A percentile compares a stretch with the other conserved stretches of the same genome.
phyloP scores from a whole-genome alignment of 805 yeast species.

The Metschnikowia reukaufii region DNA sequence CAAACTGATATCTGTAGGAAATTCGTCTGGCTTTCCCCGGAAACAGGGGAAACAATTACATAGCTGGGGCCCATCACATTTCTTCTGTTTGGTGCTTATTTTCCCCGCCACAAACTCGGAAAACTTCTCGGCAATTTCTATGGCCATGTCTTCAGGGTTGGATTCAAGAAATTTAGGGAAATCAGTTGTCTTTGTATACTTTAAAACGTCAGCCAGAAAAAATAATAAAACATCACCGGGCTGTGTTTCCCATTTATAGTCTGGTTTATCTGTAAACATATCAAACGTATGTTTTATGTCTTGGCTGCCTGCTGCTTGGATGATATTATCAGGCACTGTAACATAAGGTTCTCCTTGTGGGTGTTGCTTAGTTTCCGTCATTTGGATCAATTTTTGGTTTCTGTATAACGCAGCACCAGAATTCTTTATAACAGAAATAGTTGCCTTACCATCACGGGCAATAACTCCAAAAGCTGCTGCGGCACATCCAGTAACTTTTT shows the following conservation, averaged over 20 bases:
- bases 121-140: conserved; percentile 2
- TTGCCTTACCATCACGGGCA: not conserved
- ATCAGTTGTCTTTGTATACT: not conserved
- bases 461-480: conserved; percentile 4
- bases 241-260: conserved; percentile 2
- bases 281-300: not conserved
- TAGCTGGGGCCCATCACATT: not conserved
- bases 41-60: conserved; percentile 2
- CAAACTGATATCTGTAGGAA: conserved; percentile 7
- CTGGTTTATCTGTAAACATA: not conserved
- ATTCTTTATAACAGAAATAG: conserved; percentile 3
- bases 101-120: not conserved
- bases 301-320: not conserved
- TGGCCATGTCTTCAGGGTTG: not conserved
- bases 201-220: conserved; percentile 1
- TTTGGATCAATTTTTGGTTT: not conserved
- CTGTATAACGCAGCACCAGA: conserved; percentile 1
- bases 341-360: conserved; percentile 4
- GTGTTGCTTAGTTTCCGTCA: not conserved
- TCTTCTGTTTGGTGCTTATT: not conserved
- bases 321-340: not conserved
- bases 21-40: not conserved
- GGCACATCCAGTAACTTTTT: not conserved
- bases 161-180: not conserved
- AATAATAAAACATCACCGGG: conserved; percentile 6